These are phyloP conservation scores for Bisporella sp. DNA, from an alignment of 2,329 filamentous ascomycete species.

Conservation along the genomic window DNA sequence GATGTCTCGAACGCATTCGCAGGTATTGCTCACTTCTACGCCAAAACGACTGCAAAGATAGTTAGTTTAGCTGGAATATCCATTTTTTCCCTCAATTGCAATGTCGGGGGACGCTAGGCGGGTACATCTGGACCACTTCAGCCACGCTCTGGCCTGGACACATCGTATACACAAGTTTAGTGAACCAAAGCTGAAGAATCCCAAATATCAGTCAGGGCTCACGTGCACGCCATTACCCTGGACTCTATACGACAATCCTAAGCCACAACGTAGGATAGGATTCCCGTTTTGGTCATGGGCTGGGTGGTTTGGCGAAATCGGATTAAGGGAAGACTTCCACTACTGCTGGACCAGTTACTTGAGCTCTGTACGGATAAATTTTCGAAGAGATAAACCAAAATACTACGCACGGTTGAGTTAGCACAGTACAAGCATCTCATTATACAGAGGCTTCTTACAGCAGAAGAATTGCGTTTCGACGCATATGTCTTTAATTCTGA, in stretches of 20 bases:
- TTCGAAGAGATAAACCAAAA: conserved; percentile 1
- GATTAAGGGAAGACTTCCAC: conserved; percentile 1
- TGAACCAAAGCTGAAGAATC: conserved; percentile 2
- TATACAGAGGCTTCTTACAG: conserved; percentile 3
- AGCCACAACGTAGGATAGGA: conserved; percentile 3
- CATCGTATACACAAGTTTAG: conserved; percentile 2
- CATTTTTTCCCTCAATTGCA: conserved; percentile 2
- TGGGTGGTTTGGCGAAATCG: conserved; percentile 3
- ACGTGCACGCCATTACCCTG: conserved; percentile 1
- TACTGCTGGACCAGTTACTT: conserved; percentile 4
- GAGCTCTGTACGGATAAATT: neutral
- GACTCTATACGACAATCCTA: conserved; percentile 2
- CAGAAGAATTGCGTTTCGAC: conserved; percentile 3
- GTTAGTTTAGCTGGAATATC: conserved; percentile 3
- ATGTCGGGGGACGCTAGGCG: neutral
- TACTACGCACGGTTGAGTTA: conserved; percentile 2
- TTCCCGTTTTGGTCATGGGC: conserved; percentile 2
- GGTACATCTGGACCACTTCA: conserved; percentile 2
- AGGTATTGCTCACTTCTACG: conserved; percentile 2
- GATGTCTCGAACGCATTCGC: conserved; percentile 2
- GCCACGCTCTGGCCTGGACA: conserved; percentile 2
- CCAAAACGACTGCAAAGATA: conserved; percentile 3
- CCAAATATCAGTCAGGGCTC: conserved; percentile 1
- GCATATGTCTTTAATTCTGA: conserved; percentile 1
- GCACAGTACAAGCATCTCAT: conserved; percentile 2